These are phyloP conservation scores for Colletotrichum gloeosporioides DNA, from an alignment of 2,329 filamentous ascomycete genomes.

Conservation along the genomic window DNA sequence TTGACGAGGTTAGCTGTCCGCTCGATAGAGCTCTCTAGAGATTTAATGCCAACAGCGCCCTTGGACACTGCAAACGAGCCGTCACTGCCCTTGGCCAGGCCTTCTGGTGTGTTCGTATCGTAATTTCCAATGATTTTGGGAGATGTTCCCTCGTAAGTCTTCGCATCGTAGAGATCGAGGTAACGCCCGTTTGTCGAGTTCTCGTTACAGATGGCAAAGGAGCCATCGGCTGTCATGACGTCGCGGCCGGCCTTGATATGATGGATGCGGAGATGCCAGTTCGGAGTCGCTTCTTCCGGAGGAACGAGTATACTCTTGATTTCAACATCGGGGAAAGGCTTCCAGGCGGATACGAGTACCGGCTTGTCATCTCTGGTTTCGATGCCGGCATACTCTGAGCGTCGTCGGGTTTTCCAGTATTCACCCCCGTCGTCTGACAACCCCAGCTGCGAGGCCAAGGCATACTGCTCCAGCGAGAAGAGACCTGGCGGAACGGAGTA, in stretches of 20 bases:
- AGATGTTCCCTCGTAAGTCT: slow-evolving; percentile 53
- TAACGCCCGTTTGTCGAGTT: slow-evolving; percentile 52
- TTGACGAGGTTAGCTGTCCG: slow-evolving; percentile 71
- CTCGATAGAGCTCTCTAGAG: slow-evolving; percentile 51
- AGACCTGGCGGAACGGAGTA: slow-evolving; percentile 80
- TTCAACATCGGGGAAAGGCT: slow-evolving; percentile 71
- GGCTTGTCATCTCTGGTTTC: slow-evolving; percentile 59
- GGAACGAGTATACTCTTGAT: slow-evolving; percentile 71
- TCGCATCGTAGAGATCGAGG: slow-evolving; percentile 49
- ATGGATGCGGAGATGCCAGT: slow-evolving; percentile 75
- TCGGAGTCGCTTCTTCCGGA: slow-evolving; percentile 60
- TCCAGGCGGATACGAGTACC: slow-evolving; percentile 73
- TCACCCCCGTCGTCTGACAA: slow-evolving; percentile 80
- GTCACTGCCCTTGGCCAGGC: slow-evolving; percentile 52
- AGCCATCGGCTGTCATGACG: slow-evolving; percentile 75
- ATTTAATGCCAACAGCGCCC: slow-evolving; percentile 64
- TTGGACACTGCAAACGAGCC: slow-evolving; percentile 63
- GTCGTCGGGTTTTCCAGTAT: slow-evolving; percentile 77
- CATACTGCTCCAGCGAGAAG: slow-evolving; percentile 78
- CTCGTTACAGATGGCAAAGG: slow-evolving; percentile 71
- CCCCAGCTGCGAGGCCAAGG: slow-evolving; percentile 76
- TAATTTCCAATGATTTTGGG: slow-evolving; percentile 67
- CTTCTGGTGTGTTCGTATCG: slow-evolving; percentile 59
- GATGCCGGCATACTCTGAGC: slow-evolving; percentile 69
- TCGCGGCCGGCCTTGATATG: slow-evolving; percentile 63